These are phyloP conservation scores for Cylindrotheca fusiformis DNA, from an alignment of 108 stramenopile genomes.

Conservation along the genomic window DNA sequence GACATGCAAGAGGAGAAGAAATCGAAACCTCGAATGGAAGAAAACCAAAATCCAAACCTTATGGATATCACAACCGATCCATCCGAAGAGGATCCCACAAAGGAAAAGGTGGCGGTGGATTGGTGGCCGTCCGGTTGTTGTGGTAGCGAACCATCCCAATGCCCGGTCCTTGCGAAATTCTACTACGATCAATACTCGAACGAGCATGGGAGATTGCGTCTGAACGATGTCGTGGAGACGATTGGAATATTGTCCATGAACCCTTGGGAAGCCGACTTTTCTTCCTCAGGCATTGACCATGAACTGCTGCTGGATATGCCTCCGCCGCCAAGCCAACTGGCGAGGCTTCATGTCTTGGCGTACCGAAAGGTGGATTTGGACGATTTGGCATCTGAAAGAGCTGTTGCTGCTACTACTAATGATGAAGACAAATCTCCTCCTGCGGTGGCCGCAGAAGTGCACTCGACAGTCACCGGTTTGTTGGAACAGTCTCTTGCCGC, in stretches of 20 bases:
- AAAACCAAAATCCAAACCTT: not conserved
- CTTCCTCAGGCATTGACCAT: not conserved
- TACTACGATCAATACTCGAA: slow-evolving; percentile 41
- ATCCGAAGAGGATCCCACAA: too few species aligned
- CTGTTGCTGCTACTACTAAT: not conserved
- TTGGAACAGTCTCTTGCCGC: not conserved
- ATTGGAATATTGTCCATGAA: slow-evolving; percentile 44
- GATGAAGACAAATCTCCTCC: not conserved
- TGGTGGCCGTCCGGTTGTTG: slow-evolving; percentile 34
- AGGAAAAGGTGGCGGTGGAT: slow-evolving; percentile 17
- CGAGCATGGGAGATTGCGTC: slow-evolving; percentile 3
- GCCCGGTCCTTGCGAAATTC: slow-evolving; percentile 51
- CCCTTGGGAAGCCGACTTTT: slow-evolving; percentile 41
- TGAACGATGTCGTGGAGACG: slow-evolving; percentile 58
- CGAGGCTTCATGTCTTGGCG: slow-evolving; percentile 50
- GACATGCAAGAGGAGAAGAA: not conserved
- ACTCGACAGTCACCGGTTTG: not conserved
- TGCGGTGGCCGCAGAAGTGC: not conserved
- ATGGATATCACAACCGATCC: not conserved
- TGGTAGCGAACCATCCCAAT: slow-evolving; percentile 16
- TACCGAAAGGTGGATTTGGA: slow-evolving; percentile 40
- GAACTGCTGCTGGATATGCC: not conserved
- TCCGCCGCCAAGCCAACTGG: slow-evolving; percentile 46
- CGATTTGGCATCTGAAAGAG: slow-evolving; percentile 2
- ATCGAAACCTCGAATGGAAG: not conserved